Evolutionary conservation across 257 asterid genomes (phyloP), one percentile per base, ranked within the genome.

Genomic region (Salvia hispanica): DNA sequence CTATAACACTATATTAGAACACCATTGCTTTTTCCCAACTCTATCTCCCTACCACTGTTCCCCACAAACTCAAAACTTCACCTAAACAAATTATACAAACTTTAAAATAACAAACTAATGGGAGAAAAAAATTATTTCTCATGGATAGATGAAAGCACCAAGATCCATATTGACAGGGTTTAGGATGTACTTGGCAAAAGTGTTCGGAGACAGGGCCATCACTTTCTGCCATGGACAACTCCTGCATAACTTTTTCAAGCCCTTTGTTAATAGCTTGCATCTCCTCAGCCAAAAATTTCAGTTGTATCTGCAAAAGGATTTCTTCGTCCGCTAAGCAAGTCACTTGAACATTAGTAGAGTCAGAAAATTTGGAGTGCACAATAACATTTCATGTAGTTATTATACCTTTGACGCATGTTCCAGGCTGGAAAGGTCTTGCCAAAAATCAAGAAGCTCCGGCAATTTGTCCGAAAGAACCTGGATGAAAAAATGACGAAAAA

Each of bases 261-360:
- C 98, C 98, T 86, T 92, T 92, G 84, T 80, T 92, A 76, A 92
- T 79, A 58, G 95, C 89, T 84, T 92, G 96, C 98, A 92, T 92
- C 79, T 89, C 98, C 88, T 89, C 98, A 4, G 98, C 98, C 78
- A 92, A 81, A 70, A 68, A 83, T 76, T 87, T 89, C 76, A 89
- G 74, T 87, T 89, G 96, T 78, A 89, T 83, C 98, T 92, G 86
- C 62, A 67, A 31, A 65, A 58, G 50, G 40, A 33, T 73, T 46
- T 15, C 45, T 73, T 37, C 47, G 54, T 71, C 59, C 58, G 66
- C 82, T 53, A 78, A 63, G 68, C 67, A 44, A 25, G 62, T 78
- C 55, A 67, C 58, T 52, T 54, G 76, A 15, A 56, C 55, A 67
- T 53, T 7, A 42, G 40, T 48, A 64, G 31, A 44, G 51, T 61